Evolutionary conservation across 2,329 filamentous ascomycete genomes (phyloP), one percentile per base, ranked within the genome.

Genomic region (Clonostachys solani): DNA sequence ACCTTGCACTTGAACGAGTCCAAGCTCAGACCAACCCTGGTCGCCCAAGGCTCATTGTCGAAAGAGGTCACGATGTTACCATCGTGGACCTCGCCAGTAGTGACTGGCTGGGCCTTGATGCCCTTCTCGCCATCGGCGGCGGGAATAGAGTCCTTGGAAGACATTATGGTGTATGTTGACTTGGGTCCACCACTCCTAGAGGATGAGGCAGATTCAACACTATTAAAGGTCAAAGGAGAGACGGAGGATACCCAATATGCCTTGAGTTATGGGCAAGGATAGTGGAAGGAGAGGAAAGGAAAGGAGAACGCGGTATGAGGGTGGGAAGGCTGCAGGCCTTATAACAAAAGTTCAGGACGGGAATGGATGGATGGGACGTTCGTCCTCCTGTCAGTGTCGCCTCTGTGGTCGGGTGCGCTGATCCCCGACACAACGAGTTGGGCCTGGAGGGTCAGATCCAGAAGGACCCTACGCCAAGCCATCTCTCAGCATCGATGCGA

Each of bases 1-100:
- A 62, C 49, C 47, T 59, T 60, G 49, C 56, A 60, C 56, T 63
- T 62, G 63, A 71, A 71, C 23, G 66, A 69, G 34, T 66, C 58
- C 13, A 60, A 36, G 54, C 61, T 69, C 42, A 71, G 49, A 47
- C 67, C 67, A 47, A 63, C 67, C 47, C 67, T 60, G 35, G 67
- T 70, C 54, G 57, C 53, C 51, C 62, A 68, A 50, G 60, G 52
- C 44, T 58, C 52, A 23, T 63, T 53, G 40, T 57, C 59, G 45
- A 57, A 54, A 35, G 47, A 7, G 43, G 49, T 52, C 45, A 33
- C 13, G 17, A 47, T 43, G 19, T 52, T 46, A 19, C 34, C 42
- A 16, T 42, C 50, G 19, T 43, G 36, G 35, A 46, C 33, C n/a
- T 46, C 37, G 43, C 29, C 23, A 33, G n/a, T 34, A 29, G 43